A percentile compares a stretch with the other conserved stretches of the same genome.
phyloP scores from a whole-genome alignment of 306 rosid species.

The Sesbania bispinosa region DNA sequence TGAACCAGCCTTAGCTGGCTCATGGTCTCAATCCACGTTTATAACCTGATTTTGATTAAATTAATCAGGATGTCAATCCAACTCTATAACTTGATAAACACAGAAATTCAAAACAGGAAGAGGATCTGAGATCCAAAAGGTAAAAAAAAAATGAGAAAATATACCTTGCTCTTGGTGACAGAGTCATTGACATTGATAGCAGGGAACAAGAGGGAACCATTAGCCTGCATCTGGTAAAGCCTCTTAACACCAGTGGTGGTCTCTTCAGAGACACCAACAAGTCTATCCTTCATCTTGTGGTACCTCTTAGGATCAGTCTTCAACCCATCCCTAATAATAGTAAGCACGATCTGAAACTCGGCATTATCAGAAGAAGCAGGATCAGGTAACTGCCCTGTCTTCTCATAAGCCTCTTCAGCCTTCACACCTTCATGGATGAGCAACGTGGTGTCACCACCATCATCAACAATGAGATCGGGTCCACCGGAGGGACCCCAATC shows the following conservation, averaged over 20 bases:
- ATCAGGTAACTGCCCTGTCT: slow-evolving; percentile 58
- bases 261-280: slow-evolving; percentile 94
- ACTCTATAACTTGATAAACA: neutral
- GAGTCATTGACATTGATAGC: slow-evolving; percentile 97
- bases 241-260: slow-evolving; percentile 99
- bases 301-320: slow-evolving; percentile 83
- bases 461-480: slow-evolving; percentile 91
- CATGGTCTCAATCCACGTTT: too few species aligned
- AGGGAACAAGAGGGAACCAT: slow-evolving; percentile 73
- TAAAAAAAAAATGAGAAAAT: too few species aligned
- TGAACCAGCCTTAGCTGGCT: too few species aligned
- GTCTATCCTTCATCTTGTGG: slow-evolving; percentile 81
- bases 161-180: slow-evolving; percentile 98
- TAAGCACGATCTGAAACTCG: slow-evolving; percentile 77
- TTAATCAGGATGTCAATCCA: neutral
- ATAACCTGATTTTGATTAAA: neutral
- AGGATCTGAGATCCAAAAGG: neutral
- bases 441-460: slow-evolving; percentile 81
- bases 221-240: slow-evolving; percentile 87
- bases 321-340: slow-evolving; percentile 70
- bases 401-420: slow-evolving; percentile 71
- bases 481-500: slow-evolving; percentile 95
- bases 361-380: slow-evolving; percentile 72
- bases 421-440: slow-evolving; percentile 90
- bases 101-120: neutral